phyloP scores from a whole-genome alignment of 257 asterid genomes.

The Orobanche coerulescens region DNA sequence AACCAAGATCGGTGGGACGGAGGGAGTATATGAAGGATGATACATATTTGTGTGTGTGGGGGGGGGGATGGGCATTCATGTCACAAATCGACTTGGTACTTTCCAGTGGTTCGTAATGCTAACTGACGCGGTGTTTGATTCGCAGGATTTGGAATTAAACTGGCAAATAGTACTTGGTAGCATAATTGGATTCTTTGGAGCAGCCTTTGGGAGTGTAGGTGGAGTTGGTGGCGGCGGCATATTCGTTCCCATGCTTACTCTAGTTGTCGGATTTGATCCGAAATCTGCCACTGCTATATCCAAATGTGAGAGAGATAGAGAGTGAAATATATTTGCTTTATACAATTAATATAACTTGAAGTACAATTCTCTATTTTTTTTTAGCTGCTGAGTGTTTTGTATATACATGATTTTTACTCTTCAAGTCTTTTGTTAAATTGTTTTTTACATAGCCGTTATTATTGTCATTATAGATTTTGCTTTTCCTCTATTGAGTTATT shows the following conservation, averaged over 20 bases:
- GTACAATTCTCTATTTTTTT: not conserved
- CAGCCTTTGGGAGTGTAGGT: constrained; percentile 96
- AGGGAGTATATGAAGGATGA: no score
- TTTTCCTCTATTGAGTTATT: no score
- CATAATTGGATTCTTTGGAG: constrained; percentile 88
- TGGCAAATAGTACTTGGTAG: constrained; percentile 70
- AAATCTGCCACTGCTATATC: constrained; percentile 95
- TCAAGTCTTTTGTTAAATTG: not conserved
- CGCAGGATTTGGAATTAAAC: constrained; percentile 67
- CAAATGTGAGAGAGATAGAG: constrained; percentile 65
- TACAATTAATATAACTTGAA: not conserved
- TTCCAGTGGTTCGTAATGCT: not conserved
- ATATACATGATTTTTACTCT: not conserved
- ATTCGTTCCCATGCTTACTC: constrained; percentile 90
- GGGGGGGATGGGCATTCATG: no score
- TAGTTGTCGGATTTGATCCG: constrained; percentile 81
- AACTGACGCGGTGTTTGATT: constrained; percentile 9
- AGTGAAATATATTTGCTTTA: not conserved
- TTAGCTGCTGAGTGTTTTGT: not conserved
- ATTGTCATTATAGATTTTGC: no score
- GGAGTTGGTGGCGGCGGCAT: constrained; percentile 99
- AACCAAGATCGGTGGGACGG: no score
- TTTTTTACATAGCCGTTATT: no score
- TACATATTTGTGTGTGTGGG: no score
- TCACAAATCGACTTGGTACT: no score